These are phyloP conservation scores for Taphrina confusa DNA, from an alignment of 1,139 yeast genomes.

Conservation along the genomic window DNA sequence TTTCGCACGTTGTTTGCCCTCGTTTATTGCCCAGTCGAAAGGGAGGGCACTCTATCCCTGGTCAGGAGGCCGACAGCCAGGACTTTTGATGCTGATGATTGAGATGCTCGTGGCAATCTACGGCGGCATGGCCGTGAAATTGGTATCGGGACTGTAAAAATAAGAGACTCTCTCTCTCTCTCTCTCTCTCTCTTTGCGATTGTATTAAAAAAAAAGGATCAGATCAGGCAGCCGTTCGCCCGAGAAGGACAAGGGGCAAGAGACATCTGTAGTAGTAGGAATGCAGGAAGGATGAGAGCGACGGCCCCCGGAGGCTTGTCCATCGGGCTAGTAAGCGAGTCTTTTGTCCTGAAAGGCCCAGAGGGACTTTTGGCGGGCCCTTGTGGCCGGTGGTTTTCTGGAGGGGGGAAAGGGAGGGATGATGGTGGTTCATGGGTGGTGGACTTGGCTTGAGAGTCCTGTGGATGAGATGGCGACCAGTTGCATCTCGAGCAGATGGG, in stretches of 20 bases:
- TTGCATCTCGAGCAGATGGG: conserved; percentile 3
- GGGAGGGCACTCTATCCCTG: no score
- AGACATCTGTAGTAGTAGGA: conserved; percentile 2
- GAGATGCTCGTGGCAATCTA: no score
- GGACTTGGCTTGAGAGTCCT: conserved; percentile 2
- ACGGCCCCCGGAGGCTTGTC: conserved; percentile 6
- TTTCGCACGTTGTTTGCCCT: not conserved
- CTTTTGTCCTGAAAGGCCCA: conserved; percentile 2
- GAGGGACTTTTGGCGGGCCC: conserved; percentile 1
- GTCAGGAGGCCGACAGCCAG: no score
- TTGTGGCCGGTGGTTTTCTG: conserved; percentile 7
- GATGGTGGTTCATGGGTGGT: conserved; percentile 1
- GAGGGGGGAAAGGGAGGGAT: no score
- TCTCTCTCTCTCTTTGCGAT: no score
- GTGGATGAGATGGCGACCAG: conserved; percentile 12
- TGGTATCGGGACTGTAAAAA: no score
- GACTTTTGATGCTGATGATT: no score
- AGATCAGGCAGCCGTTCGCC: no score
- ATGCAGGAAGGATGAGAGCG: not conserved
- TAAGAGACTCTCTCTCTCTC: no score
- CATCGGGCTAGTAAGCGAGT: conserved; percentile 10
- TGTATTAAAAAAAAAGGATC: no score
- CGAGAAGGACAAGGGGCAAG: conserved; percentile 5
- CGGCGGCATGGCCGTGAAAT: no score
- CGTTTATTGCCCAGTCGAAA: no score